Conservation (phyloP, 139 green algal genomes). For the Chlamydomonas sp. region DNA sequence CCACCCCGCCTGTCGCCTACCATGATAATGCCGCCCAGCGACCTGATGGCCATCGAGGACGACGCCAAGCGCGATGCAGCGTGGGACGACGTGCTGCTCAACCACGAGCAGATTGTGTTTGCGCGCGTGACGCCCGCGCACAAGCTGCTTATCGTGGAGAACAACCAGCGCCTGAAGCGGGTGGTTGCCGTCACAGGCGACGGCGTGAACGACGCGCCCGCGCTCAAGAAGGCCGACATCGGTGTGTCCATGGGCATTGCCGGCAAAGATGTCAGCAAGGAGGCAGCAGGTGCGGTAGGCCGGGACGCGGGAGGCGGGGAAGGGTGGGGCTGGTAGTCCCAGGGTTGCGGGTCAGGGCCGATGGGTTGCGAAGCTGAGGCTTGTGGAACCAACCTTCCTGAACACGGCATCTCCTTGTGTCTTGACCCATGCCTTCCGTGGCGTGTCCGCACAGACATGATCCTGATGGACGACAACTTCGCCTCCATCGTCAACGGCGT, state of each 20-base stretch:
- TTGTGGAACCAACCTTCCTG: too few species aligned
- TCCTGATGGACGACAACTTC: slow-evolving; percentile 91
- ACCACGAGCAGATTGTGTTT: slow-evolving; percentile 77
- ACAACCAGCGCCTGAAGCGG: slow-evolving; percentile 62
- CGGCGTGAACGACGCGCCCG: slow-evolving; percentile 75
- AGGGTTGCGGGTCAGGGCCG: too few species aligned
- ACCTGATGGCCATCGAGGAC: slow-evolving; percentile 70
- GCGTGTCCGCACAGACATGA: slow-evolving; percentile 66
- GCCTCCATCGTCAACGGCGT: slow-evolving; percentile 86
- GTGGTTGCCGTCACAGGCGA: slow-evolving; percentile 60
- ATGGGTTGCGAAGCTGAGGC: too few species aligned
- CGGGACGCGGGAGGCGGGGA: too few species aligned
- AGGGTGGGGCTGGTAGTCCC: too few species aligned
- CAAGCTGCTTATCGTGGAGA: slow-evolving; percentile 84
- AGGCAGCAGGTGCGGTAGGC: slow-evolving; percentile 57
- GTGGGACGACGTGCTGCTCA: slow-evolving; percentile 74
- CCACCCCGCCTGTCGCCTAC: neutral
- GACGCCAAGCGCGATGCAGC: slow-evolving; percentile 57
- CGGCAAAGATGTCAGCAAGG: slow-evolving; percentile 72
- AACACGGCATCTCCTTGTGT: too few species aligned
- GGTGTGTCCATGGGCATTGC: slow-evolving; percentile 74
- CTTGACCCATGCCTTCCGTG: too few species aligned
- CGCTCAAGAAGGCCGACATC: slow-evolving; percentile 76
- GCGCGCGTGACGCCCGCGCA: slow-evolving; percentile 74
- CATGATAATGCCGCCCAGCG: slow-evolving; percentile 11